Base-by-base conservation (phyloP, 2,329 filamentous ascomycete species). In the Stachybotrys chartarum region DNA sequence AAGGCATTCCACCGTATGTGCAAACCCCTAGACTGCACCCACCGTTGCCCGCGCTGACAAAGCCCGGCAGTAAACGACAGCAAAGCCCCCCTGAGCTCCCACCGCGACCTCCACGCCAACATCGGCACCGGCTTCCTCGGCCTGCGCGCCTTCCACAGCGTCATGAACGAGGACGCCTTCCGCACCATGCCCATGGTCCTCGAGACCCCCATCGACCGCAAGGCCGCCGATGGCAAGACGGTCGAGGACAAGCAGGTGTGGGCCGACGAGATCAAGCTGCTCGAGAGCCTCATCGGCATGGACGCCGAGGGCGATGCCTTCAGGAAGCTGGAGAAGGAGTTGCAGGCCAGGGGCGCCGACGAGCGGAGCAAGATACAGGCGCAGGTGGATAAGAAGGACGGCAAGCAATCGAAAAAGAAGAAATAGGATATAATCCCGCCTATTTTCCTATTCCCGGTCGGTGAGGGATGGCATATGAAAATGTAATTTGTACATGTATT, bases 121-220 rank as follows among this genome's bases (percentile, higher is more conserved):
- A 97, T 99, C 59, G 94, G 94, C 30, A 95, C 91, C 0, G 94
- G 94, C 1, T 99, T 95, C 67, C 79, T 99, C 0, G 94, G 94
- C 1, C 79, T 99, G 16, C 83, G 89, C 24, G 89, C 92, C 3
- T 99, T 99, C 71, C 90, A 96, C 73, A 90, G 86, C 66, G 75
- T 99, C 57, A 87, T 97, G 78, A 97, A 97, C 70, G 85, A 91
- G 65, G 76, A 80, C 30, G 77, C 83, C 1, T 88, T 97, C 57
- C 82, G 88, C 61, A 84, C 84, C 30, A 72, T 97, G 64, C 94
- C 94, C 5, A 91, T 99, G 84, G 86, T 99, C 2, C 81, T 99
- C 7, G 94, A 99, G 76, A 99, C 94, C n/a, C 94, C 94, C 6
- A 93, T 94, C 59, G 90, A 95, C 58, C 79, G 80, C 44, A 82